Evolutionary conservation across 129 eudicot species (phyloP).

Genomic region (Heracleum sosnowskyi): DNA sequence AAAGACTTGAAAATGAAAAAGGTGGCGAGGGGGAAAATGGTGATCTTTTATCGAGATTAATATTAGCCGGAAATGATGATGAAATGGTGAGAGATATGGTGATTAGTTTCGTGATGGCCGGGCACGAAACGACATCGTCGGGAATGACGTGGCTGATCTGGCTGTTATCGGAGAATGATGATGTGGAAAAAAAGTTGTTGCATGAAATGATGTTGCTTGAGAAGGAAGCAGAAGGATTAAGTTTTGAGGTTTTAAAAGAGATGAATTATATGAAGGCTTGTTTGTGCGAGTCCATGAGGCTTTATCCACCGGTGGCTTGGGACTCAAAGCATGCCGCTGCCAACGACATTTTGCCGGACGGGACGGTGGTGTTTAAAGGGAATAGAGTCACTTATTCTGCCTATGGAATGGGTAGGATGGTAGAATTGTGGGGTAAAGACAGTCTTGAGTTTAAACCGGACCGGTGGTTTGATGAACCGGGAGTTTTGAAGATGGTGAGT

Average conservation of each 20-base stretch:
- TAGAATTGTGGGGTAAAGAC: constrained; percentile 44
- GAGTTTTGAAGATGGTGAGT: constrained; percentile 27
- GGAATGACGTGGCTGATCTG: constrained; percentile 57
- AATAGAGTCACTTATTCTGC: constrained; percentile 48
- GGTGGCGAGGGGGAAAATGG: constrained; percentile 7
- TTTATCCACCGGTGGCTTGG: constrained; percentile 58
- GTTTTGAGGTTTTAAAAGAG: constrained; percentile 33
- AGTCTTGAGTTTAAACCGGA: constrained; percentile 50
- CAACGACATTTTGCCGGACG: constrained; percentile 45
- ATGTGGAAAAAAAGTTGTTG: constrained; percentile 21
- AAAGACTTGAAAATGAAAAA: constrained; percentile 2
- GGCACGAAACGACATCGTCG: constrained; percentile 49
- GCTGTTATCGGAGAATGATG: constrained; percentile 17
- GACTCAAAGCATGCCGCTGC: constrained; percentile 46
- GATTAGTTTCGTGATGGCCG: constrained; percentile 54
- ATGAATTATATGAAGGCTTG: constrained; percentile 40
- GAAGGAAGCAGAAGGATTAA: constrained; percentile 12
- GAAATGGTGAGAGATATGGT: constrained; percentile 34
- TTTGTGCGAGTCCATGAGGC: constrained; percentile 46
- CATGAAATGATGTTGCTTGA: constrained; percentile 17
- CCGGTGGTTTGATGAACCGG: constrained; percentile 44
- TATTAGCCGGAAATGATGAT: constrained; percentile 25
- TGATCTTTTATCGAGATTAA: constrained; percentile 22
- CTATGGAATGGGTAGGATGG: constrained; percentile 65
- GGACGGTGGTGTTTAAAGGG: constrained; percentile 33